Conservation (phyloP, 441 rosid species). For the Syzygium malaccense region DNA sequence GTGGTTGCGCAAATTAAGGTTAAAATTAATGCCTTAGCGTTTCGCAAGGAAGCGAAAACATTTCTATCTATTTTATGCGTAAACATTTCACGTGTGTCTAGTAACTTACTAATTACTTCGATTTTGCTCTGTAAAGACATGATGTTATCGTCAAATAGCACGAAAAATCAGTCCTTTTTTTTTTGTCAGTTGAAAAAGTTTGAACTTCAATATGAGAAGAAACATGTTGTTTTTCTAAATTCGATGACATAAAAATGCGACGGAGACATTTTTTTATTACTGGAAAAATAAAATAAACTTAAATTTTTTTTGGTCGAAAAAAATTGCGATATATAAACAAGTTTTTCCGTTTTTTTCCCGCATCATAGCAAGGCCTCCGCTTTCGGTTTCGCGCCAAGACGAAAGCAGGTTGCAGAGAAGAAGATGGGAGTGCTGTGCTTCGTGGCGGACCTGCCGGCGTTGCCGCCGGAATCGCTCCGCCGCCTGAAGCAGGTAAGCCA, state of each 20-base stretch:
- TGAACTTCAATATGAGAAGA: neutral
- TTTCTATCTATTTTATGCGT: neutral
- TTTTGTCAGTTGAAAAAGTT: neutral
- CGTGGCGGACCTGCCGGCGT: constrained; percentile 60
- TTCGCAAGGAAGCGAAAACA: neutral
- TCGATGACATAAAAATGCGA: neutral
- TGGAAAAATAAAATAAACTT: neutral
- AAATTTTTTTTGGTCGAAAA: neutral
- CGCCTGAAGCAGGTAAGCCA: constrained; percentile 61
- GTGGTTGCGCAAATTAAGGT: neutral
- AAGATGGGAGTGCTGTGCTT: constrained; percentile 61
- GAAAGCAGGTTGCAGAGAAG: neutral
- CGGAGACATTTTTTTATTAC: neutral
- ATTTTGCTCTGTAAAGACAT: neutral
- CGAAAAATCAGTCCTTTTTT: rapidly evolving
- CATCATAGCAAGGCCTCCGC: neutral
- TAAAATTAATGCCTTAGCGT: neutral
- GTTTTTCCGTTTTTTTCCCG: neutral
- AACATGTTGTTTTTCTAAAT: neutral
- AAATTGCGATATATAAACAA: neutral
- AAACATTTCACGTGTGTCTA: neutral
- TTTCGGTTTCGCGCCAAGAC: neutral
- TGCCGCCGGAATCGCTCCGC: constrained; percentile 47
- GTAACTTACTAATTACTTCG: neutral
- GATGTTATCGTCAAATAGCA: neutral